These are phyloP conservation scores for Clonostachys solani DNA, from an alignment of 2,329 filamentous ascomycete species.

Conservation along the genomic window DNA sequence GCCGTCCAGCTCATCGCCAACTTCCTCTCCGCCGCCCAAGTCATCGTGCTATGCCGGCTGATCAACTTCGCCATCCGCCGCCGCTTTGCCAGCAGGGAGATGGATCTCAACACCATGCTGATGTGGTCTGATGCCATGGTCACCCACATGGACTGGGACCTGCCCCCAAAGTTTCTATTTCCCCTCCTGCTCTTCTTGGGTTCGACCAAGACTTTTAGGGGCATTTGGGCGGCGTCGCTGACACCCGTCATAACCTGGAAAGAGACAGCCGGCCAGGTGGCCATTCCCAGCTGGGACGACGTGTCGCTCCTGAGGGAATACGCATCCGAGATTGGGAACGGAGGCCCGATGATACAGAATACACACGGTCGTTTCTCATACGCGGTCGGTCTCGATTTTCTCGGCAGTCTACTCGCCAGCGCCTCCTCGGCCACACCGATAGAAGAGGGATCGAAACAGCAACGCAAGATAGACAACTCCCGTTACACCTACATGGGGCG, in stretches of 20 bases:
- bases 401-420: constrained; percentile 10
- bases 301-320: constrained; percentile 12
- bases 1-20: constrained; percentile 1
- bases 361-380: constrained; percentile 14
- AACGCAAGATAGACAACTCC: constrained; percentile 17
- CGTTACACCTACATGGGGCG: constrained; percentile 16
- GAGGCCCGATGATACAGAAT: constrained; percentile 9
- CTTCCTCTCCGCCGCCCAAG: neutral
- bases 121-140: neutral
- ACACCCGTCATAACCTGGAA: constrained; percentile 10
- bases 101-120: neutral
- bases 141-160: neutral
- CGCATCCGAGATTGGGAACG: constrained; percentile 9
- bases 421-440: constrained; percentile 12
- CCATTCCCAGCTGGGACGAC: constrained; percentile 10
- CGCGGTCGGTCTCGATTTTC: constrained; percentile 13
- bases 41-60: neutral
- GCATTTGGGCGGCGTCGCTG: constrained; percentile 13
- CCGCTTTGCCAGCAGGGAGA: neutral
- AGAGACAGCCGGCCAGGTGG: constrained; percentile 7
- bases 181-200: neutral
- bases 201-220: neutral
- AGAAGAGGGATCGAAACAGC: constrained; percentile 7
- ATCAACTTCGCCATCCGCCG: neutral
- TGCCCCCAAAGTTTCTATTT: neutral